Conservation (phyloP, 2,329 filamentous ascomycete species). For the Arthroderma sp. region DNA sequence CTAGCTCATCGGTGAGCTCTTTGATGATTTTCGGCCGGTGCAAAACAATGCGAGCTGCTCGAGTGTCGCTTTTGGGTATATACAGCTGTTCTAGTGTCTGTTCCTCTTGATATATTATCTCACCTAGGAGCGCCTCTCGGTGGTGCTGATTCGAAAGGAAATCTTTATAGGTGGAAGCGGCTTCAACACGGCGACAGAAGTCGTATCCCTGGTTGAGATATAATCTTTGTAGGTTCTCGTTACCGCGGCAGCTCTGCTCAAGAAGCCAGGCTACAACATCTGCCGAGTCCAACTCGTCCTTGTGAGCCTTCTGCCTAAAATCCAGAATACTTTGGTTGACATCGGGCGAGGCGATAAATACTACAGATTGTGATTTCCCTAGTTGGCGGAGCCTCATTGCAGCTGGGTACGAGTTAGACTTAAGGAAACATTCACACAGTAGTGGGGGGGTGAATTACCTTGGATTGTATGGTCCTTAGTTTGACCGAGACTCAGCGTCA, state of each 20-base stretch:
- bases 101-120: slow-evolving; percentile 40
- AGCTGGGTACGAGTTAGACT: slow-evolving; percentile 27
- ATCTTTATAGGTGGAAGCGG: slow-evolving; percentile 29
- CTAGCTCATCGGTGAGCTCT: too few relatives aligned
- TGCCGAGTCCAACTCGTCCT: slow-evolving; percentile 28
- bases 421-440: background rate
- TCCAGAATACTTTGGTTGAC: slow-evolving; percentile 50
- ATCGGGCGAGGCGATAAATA: slow-evolving; percentile 44
- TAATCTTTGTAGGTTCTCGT: slow-evolving; percentile 46
- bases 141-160: slow-evolving; percentile 27
- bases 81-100: slow-evolving; percentile 49
- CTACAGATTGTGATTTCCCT: slow-evolving; percentile 41
- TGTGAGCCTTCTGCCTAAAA: slow-evolving; percentile 19
- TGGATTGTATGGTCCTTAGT: slow-evolving; percentile 55
- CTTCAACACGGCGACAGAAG: slow-evolving; percentile 45
- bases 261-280: slow-evolving; percentile 51
- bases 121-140: slow-evolving; percentile 29
- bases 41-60: slow-evolving; percentile 9
- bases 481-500: slow-evolving; percentile 49
- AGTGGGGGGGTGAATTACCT: slow-evolving; percentile 27
- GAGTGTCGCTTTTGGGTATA: slow-evolving; percentile 11
- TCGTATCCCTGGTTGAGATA: slow-evolving; percentile 49
- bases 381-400: slow-evolving; percentile 54
- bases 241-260: slow-evolving; percentile 47
- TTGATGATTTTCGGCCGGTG: too few relatives aligned